phyloP scores from a whole-genome alignment of 805 yeast genomes.

The Candida verbasci region DNA sequence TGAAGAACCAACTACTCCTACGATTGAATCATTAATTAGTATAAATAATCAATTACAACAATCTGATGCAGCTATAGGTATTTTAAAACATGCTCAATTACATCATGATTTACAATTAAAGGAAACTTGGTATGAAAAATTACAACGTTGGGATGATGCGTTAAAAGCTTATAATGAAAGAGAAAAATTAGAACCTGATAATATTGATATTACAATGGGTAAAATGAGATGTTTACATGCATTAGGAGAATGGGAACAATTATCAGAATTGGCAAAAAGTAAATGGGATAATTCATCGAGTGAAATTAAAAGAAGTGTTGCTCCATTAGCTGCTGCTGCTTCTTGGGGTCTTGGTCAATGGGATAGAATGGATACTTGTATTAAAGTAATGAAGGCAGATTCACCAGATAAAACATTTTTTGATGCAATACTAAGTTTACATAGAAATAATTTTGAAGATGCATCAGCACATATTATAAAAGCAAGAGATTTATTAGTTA shows the following conservation, averaged over 20 bases:
- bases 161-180: conserved; percentile 82
- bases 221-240: conserved; percentile 98
- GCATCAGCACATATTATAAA: conserved; percentile 73
- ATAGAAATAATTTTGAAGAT: conserved; percentile 77
- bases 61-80: conserved; percentile 97
- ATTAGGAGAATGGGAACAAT: conserved; percentile 96
- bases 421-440: conserved; percentile 82
- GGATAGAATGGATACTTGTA: conserved; percentile 93
- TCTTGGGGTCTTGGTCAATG: conserved; percentile 98
- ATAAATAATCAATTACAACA: conserved; percentile 94
- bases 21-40: conserved; percentile 86
- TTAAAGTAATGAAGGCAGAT: conserved; percentile 82
- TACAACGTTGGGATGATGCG: conserved; percentile 98
- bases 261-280: conserved; percentile 77
- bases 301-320: conserved; percentile 76
- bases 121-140: conserved; percentile 96
- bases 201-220: conserved; percentile 91
- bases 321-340: conserved; percentile 98
- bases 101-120: conserved; percentile 87
- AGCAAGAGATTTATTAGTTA: conserved; percentile 85
- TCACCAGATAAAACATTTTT: conserved; percentile 95
- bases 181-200: conserved; percentile 57
- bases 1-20: conserved; percentile 86
- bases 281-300: conserved; percentile 77
- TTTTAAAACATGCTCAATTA: conserved; percentile 87